These are phyloP conservation scores for Suillus subaureus DNA, from an alignment of 768 basidiomycete genomes.

Conservation along the genomic window DNA sequence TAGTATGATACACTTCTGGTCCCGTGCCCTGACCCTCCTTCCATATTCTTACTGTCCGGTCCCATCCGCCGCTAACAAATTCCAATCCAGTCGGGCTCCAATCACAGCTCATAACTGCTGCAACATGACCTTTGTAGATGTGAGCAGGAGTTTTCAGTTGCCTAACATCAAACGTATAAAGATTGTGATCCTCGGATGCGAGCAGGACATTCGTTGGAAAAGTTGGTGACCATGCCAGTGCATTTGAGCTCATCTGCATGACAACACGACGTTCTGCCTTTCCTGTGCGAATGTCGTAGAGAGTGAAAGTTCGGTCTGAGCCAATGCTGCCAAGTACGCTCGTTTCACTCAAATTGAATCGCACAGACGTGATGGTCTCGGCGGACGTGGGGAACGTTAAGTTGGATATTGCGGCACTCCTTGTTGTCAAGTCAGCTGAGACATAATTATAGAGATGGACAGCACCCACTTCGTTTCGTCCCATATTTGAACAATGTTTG, in stretches of 20 bases:
- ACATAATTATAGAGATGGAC: slow-evolving; percentile 1
- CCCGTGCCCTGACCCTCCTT: slow-evolving; percentile 78
- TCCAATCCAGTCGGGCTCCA: slow-evolving; percentile 97
- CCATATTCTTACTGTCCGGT: slow-evolving; percentile 94
- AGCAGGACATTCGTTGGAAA: slow-evolving; percentile 89
- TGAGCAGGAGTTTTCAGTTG: slow-evolving; percentile 80
- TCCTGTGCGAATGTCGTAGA: slow-evolving; percentile 96
- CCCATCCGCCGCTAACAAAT: slow-evolving; percentile 97
- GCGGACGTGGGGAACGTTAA: slow-evolving; percentile 84
- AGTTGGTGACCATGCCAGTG: slow-evolving; percentile 94
- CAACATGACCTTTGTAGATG: slow-evolving; percentile 95
- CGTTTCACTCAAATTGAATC: slow-evolving; percentile 93
- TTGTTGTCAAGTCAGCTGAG: slow-evolving; percentile 29
- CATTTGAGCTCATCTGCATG: slow-evolving; percentile 93
- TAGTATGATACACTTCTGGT: slow-evolving; percentile 95
- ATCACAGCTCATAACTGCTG: slow-evolving; percentile 94
- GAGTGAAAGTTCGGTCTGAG: slow-evolving; percentile 91
- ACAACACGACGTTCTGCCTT: slow-evolving; percentile 91
- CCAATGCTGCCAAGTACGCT: slow-evolving; percentile 95
- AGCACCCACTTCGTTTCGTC: slow-evolving; percentile 87
- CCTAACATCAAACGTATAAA: slow-evolving; percentile 97
- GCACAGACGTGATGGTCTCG: slow-evolving; percentile 86
- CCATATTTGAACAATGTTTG: slow-evolving; percentile 94
- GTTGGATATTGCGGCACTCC: slow-evolving; percentile 86
- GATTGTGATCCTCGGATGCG: slow-evolving; percentile 98